These are phyloP conservation scores for Immersiella caudata DNA, from an alignment of 495 filamentous ascomycete species.

Conservation along the genomic window DNA sequence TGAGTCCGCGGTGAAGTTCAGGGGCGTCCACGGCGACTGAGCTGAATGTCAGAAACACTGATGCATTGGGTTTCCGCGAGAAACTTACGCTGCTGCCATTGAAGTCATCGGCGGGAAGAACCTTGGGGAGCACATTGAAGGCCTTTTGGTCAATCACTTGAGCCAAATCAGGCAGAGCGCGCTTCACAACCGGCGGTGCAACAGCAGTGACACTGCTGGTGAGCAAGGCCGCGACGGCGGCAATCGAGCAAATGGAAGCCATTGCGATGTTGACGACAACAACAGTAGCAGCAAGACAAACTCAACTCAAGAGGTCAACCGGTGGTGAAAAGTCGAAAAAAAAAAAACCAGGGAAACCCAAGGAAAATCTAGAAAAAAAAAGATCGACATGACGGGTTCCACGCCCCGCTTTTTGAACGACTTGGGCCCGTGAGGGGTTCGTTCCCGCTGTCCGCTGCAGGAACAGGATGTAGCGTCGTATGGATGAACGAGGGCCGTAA, in stretches of 20 bases:
- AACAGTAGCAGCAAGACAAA: background rate
- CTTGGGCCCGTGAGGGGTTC: slow-evolving; percentile 17
- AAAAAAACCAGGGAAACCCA: background rate
- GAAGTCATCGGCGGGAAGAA: slow-evolving; percentile 24
- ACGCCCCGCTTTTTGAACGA: slow-evolving; percentile 16
- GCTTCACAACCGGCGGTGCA: slow-evolving; percentile 12
- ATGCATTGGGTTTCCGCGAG: background rate
- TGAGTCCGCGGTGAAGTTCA: slow-evolving; percentile 32
- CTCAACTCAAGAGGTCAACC: background rate
- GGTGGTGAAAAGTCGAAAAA: background rate
- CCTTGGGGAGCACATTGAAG: slow-evolving; percentile 40
- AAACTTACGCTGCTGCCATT: slow-evolving; percentile 25
- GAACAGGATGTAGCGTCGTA: slow-evolving; percentile 16
- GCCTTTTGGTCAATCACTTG: slow-evolving; percentile 48
- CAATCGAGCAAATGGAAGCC: slow-evolving; percentile 22
- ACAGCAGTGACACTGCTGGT: slow-evolving; percentile 3
- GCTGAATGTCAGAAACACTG: background rate
- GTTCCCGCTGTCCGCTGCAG: slow-evolving; percentile 5
- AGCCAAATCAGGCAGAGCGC: slow-evolving; percentile 39
- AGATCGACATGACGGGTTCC: slow-evolving; percentile 5
- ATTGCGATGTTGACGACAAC: slow-evolving; percentile 5
- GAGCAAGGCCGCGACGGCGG: slow-evolving; percentile 15
- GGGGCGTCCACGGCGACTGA: slow-evolving; percentile 31
- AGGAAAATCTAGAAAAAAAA: background rate
- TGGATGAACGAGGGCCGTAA: background rate